Conservation (phyloP, 306 rosid species). For the Morella rubra region DNA sequence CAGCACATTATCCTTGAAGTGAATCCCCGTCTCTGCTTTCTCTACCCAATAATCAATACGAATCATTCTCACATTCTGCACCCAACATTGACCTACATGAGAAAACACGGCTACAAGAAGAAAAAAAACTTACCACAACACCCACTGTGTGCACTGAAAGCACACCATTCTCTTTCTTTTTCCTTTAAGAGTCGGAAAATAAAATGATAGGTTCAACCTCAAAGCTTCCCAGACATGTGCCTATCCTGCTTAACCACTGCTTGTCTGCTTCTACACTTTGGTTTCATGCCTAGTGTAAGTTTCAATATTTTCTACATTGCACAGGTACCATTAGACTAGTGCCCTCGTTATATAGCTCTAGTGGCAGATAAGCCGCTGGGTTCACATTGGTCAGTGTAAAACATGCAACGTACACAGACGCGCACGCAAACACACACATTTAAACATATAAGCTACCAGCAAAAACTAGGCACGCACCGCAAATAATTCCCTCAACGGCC, state of each 20-base stretch:
- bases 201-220: background rate
- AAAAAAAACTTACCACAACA: constrained; percentile 50
- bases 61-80: constrained; percentile 89
- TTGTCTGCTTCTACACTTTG: background rate
- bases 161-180: background rate
- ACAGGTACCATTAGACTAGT: background rate
- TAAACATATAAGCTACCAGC: background rate
- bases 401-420: background rate
- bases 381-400: background rate
- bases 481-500: background rate
- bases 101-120: constrained; percentile 40
- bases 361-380: background rate
- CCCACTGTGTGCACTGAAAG: background rate
- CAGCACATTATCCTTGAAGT: constrained; percentile 55
- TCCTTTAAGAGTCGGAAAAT: background rate
- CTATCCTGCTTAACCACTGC: background rate
- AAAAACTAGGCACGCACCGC: background rate
- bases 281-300: background rate
- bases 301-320: background rate
- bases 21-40: constrained; percentile 78
- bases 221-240: background rate
- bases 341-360: background rate
- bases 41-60: constrained; percentile 90
- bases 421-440: background rate
- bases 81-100: constrained; percentile 72